phyloP scores from a whole-genome alignment of 495 filamentous ascomycete species.

The Hypoxylon perforatum region DNA sequence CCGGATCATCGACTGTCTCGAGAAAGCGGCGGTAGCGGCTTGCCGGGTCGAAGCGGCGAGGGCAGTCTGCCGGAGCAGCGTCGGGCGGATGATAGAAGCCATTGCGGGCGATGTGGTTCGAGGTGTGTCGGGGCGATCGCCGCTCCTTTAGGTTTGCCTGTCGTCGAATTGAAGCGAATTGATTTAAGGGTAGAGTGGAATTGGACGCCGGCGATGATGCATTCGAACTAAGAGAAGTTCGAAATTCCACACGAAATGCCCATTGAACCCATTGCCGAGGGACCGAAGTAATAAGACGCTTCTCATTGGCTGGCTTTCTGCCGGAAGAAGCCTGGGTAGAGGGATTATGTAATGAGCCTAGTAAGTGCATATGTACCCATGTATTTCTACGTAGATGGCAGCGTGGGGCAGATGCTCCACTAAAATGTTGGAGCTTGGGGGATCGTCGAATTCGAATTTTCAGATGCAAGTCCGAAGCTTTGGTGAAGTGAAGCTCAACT shows the following conservation, averaged over 20 bases:
- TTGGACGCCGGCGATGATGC: constrained; percentile 31
- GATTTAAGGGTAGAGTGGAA: neutral
- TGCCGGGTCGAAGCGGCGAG: constrained; percentile 49
- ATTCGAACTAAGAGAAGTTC: constrained; percentile 11
- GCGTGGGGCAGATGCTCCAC: constrained; percentile 11
- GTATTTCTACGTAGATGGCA: neutral
- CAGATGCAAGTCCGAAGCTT: neutral
- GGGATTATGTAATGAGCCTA: constrained; percentile 27
- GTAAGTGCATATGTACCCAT: constrained; percentile 3
- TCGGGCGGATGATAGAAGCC: constrained; percentile 66
- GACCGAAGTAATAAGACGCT: constrained; percentile 27
- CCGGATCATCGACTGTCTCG: constrained; percentile 45
- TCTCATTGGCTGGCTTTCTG: constrained; percentile 35
- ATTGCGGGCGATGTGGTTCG: constrained; percentile 43
- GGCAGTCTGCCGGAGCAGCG: constrained; percentile 63
- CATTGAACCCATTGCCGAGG: constrained; percentile 30
- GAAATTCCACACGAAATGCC: neutral
- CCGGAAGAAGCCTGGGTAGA: constrained; percentile 20
- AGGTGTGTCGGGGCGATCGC: neutral
- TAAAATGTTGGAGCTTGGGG: constrained; percentile 22
- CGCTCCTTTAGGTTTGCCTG: neutral
- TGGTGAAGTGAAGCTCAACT: neutral
- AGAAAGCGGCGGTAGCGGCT: constrained; percentile 39
- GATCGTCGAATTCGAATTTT: constrained; percentile 10
- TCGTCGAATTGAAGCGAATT: neutral